Evolutionary conservation across 345 rosid species (phyloP).

Genomic region (Brassica nigra): DNA sequence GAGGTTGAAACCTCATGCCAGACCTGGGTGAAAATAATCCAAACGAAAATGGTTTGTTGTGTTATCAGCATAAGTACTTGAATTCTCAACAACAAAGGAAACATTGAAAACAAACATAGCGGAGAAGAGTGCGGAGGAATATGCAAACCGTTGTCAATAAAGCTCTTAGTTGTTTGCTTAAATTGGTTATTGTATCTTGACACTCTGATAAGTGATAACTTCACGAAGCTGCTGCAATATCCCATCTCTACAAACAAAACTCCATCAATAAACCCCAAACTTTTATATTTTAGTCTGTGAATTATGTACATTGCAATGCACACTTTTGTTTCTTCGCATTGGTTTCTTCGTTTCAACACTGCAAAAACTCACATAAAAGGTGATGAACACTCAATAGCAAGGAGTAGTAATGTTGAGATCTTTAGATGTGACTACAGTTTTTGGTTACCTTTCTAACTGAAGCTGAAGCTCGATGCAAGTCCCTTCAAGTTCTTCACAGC

Average conservation of each 20-base stretch:
- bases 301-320: constrained; percentile 42
- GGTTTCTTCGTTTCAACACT: constrained; percentile 64
- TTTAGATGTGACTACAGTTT: background rate
- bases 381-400: background rate
- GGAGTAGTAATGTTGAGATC: background rate
- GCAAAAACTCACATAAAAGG: constrained; percentile 33
- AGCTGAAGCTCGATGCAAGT: constrained; percentile 93
- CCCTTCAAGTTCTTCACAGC: constrained; percentile 87
- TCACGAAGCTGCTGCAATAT: constrained; percentile 68
- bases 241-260: constrained; percentile 58
- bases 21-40: constrained; percentile 54
- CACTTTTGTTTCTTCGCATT: constrained; percentile 55
- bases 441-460: constrained; percentile 74
- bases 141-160: constrained; percentile 41
- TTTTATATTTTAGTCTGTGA: background rate
- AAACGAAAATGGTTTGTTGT: constrained; percentile 8
- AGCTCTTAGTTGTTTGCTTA: constrained; percentile 80
- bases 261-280: background rate
- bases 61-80: constrained; percentile 1
- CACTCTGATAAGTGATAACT: constrained; percentile 66
- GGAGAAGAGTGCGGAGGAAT: too few relatives aligned
- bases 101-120: too few relatives aligned
- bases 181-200: constrained; percentile 76
- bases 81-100: background rate
- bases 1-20: constrained; percentile 99